Evolutionary conservation across 768 basidiomycete species (phyloP).

Genomic region (Collybia nuda): DNA sequence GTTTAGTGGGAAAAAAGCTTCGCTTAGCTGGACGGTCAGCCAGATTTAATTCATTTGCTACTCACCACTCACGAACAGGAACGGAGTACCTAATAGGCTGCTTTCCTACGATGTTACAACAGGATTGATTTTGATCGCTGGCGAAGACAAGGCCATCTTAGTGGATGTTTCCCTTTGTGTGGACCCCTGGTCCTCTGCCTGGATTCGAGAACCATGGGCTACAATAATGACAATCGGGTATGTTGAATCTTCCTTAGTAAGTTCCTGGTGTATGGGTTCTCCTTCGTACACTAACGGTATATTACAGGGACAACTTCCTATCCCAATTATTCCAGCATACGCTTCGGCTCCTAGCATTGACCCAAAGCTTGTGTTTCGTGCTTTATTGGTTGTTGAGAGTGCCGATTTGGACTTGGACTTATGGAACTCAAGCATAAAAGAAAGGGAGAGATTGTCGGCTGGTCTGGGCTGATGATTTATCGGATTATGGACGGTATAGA

Average conservation of each 20-base stretch:
- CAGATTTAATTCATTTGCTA: not conserved
- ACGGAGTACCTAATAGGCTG: slow-evolving; percentile 36
- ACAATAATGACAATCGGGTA: slow-evolving; percentile 58
- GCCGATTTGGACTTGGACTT: slow-evolving; percentile 46
- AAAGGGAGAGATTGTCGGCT: slow-evolving; percentile 8
- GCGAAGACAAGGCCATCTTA: slow-evolving; percentile 48
- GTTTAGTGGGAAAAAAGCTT: slow-evolving; percentile 49
- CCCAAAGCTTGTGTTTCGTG: slow-evolving; percentile 48
- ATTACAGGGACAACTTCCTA: slow-evolving; percentile 34
- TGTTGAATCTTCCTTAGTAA: slow-evolving; percentile 49
- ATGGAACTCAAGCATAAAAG: slow-evolving; percentile 39
- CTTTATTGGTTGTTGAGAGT: slow-evolving; percentile 47
- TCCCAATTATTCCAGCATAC: slow-evolving; percentile 42
- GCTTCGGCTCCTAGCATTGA: slow-evolving; percentile 39
- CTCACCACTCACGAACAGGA: too few relatives aligned
- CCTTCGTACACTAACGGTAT: not conserved
- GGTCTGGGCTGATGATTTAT: too few relatives aligned
- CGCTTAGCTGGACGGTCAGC: slow-evolving; percentile 60
- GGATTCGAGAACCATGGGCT: slow-evolving; percentile 54
- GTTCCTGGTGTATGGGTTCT: slow-evolving; percentile 13
- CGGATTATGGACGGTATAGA: not conserved
- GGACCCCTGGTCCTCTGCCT: slow-evolving; percentile 33
- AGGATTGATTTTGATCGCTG: slow-evolving; percentile 47
- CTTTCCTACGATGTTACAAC: slow-evolving; percentile 53
- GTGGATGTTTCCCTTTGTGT: slow-evolving; percentile 59